Base-by-base conservation (phyloP, 139 green algal species). In the Chlorella sp. region DNA sequence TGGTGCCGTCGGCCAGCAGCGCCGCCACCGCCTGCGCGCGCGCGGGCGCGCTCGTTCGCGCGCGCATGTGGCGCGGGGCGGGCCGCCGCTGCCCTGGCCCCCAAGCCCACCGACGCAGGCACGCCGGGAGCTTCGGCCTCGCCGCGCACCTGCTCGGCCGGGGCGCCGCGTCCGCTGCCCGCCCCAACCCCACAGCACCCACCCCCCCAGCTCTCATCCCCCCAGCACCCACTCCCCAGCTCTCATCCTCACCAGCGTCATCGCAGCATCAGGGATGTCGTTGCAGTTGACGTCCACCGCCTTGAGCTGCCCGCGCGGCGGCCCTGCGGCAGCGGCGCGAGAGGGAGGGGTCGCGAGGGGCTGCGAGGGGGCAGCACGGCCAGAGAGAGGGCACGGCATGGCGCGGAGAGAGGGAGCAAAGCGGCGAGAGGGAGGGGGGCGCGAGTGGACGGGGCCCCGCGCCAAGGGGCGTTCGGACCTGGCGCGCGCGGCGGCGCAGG, bases 181-280 rank as follows among this genome's bases (percentile, higher is more conserved):
- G n/a, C n/a, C n/a, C n/a, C n/a, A n/a, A n/a, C n/a, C n/a, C n/a
- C n/a, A n/a, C n/a, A n/a, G n/a, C n/a, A n/a, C n/a, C n/a, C n/a
- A n/a, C n/a, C n/a, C n/a, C n/a, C n/a, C n/a, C n/a, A n/a, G n/a
- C n/a, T n/a, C n/a, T n/a, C n/a, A n/a, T n/a, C n/a, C n/a, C n/a
- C n/a, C n/a, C n/a, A n/a, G n/a, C n/a, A n/a, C n/a, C n/a, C n/a
- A n/a, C n/a, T n/a, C n/a, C n/a, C n/a, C n/a, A n/a, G n/a, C n/a
- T n/a, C n/a, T n/a, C n/a, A n/a, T n/a, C n/a, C n/a, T n/a, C n/a
- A n/a, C n/a, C n/a, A 97, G 79, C 23, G 96, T 99, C 96, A 99
- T 99, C 35, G 96, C 96, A 27, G 97, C 96, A 79, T 99, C 96
- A 3, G 96, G 96, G 73, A 99, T 99, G 83, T 97, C 93, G 84